These are phyloP conservation scores for Pseudogymnoascus sp. DNA, from an alignment of 2,329 filamentous ascomycete species.

Conservation along the genomic window DNA sequence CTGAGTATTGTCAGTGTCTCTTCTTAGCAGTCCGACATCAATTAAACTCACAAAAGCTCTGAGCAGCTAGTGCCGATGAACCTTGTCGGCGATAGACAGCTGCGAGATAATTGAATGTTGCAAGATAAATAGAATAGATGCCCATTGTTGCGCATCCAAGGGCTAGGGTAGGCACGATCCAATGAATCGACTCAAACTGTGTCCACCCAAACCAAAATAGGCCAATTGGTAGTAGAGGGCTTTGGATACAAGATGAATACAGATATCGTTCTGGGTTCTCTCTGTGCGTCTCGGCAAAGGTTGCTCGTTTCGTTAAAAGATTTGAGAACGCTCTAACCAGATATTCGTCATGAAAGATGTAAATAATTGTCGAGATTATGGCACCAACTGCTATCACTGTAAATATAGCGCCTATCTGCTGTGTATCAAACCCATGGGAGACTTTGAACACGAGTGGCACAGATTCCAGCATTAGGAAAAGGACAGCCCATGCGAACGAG, in stretches of 20 bases:
- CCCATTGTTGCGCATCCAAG: slow-evolving; percentile 72
- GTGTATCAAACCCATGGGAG: slow-evolving; percentile 58
- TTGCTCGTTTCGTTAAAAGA: slow-evolving; percentile 24
- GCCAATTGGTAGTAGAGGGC: slow-evolving; percentile 66
- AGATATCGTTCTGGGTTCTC: slow-evolving; percentile 66
- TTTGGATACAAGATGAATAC: slow-evolving; percentile 75
- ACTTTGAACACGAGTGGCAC: slow-evolving; percentile 68
- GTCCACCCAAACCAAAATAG: slow-evolving; percentile 77
- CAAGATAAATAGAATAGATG: slow-evolving; percentile 79
- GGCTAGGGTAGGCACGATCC: slow-evolving; percentile 64
- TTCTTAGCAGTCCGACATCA: too few species aligned
- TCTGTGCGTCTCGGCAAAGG: slow-evolving; percentile 30
- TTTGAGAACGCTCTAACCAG: slow-evolving; percentile 39
- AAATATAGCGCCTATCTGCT: slow-evolving; percentile 66
- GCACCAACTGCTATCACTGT: slow-evolving; percentile 61
- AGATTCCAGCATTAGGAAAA: slow-evolving; percentile 77
- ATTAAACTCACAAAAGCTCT: slow-evolving; percentile 57
- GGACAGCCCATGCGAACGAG: slow-evolving; percentile 78
- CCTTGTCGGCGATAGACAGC: slow-evolving; percentile 82
- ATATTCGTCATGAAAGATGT: slow-evolving; percentile 63
- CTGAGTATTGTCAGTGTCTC: too few species aligned
- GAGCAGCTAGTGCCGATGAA: slow-evolving; percentile 76
- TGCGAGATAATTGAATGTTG: slow-evolving; percentile 87
- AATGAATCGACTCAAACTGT: slow-evolving; percentile 52
- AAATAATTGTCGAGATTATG: slow-evolving; percentile 57